Percentiles rank a stretch among this genome's conserved stretches.
Evolutionary conservation across 1,284 basidiomycete species (phyloP).

Genomic region (Heterobasidion irregulare): DNA sequence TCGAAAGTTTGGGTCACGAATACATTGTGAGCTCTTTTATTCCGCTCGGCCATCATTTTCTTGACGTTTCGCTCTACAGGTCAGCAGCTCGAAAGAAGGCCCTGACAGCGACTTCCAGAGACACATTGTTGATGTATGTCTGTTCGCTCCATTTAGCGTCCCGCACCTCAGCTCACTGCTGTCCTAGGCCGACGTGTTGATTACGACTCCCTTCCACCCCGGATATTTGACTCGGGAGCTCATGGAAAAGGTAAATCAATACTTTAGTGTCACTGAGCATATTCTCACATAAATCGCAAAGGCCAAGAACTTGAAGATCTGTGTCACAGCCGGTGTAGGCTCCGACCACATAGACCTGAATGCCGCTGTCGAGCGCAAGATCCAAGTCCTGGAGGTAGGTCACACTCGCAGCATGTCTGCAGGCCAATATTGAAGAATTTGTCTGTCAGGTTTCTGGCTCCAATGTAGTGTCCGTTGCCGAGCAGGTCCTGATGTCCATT

Average conservation of each 20-base stretch:
- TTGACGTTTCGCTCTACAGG: constrained; percentile 30
- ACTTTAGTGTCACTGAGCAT: not conserved
- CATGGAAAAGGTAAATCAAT: constrained; percentile 13
- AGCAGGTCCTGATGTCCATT: constrained; percentile 84
- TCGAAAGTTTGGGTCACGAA: constrained; percentile 74
- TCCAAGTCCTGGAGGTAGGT: constrained; percentile 42
- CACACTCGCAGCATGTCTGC: not conserved
- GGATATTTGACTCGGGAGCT: constrained; percentile 3
- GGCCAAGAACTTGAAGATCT: constrained; percentile 89
- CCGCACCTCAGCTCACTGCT: constrained; percentile 2
- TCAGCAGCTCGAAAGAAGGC: constrained; percentile 86
- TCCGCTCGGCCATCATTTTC: constrained; percentile 4
- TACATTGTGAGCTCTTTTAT: constrained; percentile 39
- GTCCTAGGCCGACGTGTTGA: constrained; percentile 2
- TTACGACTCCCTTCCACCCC: constrained; percentile 5
- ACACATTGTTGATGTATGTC: constrained; percentile 72
- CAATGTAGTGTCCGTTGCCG: constrained; percentile 88
- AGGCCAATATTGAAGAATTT: constrained; percentile 1
- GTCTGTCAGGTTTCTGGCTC: constrained; percentile 36
- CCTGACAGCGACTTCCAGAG: constrained; percentile 82
- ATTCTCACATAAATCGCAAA: constrained; percentile 17
- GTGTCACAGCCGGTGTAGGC: constrained; percentile 91
- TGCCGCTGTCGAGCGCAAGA: constrained; percentile 74
- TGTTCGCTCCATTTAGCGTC: constrained; percentile 10
- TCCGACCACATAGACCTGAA: constrained; percentile 92